Evolutionary conservation across 1,139 yeast genomes (phyloP), one percentile per base, ranked within the genome.

Genomic region (Lodderomyces orthopsilosis): DNA sequence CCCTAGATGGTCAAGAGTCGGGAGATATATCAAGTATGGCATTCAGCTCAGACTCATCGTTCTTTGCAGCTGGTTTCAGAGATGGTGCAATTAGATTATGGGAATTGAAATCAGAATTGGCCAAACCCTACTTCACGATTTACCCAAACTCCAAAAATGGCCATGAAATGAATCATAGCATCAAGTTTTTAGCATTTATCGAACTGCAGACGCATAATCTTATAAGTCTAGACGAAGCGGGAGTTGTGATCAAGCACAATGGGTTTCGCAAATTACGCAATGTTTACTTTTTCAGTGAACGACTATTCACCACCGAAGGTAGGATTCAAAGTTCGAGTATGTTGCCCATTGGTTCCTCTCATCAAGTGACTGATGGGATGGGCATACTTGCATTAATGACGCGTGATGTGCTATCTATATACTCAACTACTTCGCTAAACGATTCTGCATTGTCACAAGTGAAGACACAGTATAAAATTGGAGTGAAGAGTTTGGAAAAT

Each of bases 321-420:
- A 52, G 52, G 36, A 40, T 52, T 8, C 50, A 62, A 6, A 66
- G 57, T 15, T 69, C 76, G 48, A 63, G 69, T 19, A 57, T 77
- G 2, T 61, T 83, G 22, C 88, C 89, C 0, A 57, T 77, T 12
- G 87, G 87, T 0, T 65, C 79, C 0, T 59, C 70, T 0, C 63
- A 67, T 14, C 80, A 77, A 45, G 58, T 74, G 4, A 71, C 81
- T 3, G 90, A 84, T 53, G 59, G 66, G 1, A 56, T 81, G 51
- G 86, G 87, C 0, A 59, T 87, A 0, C 54, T 83, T 19, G 88
- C 93, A 0, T 65, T 84, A 2, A 69, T 85, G 52, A 81, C 87
- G 0, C 71, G 77, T 0, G 68, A 65, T 41, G 63, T 72, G 4
- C 53, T 87, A 40, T 65, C 72, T 7, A 69, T 86, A 1, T 66